phyloP scores from a whole-genome alignment of 192 early-diverging fungal species.

The Gamsiella multidivaricata region DNA sequence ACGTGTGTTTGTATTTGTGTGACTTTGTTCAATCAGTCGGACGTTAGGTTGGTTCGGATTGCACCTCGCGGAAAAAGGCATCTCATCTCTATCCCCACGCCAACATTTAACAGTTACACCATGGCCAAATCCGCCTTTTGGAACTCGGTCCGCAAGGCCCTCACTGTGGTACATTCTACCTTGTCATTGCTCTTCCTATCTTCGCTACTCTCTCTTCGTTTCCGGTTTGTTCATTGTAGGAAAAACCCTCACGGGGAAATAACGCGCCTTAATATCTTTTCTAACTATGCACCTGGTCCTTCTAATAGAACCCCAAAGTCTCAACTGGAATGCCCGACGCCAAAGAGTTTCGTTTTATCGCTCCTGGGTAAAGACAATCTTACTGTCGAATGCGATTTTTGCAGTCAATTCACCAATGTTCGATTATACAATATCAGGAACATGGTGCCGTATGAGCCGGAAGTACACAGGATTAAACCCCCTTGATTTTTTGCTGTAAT shows the following conservation, averaged over 20 bases:
- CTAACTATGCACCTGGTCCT: neutral
- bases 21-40: no score
- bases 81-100: neutral
- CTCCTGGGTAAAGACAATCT: slow-evolving; percentile 72
- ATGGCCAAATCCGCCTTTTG: slow-evolving; percentile 54
- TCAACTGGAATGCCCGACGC: slow-evolving; percentile 74
- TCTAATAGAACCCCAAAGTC: slow-evolving; percentile 67
- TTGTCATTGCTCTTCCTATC: neutral
- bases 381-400: no score
- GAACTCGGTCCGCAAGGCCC: slow-evolving; percentile 57
- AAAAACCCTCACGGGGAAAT: no score
- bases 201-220: neutral
- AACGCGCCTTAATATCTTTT: neutral
- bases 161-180: slow-evolving; percentile 45
- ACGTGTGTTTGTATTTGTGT: no score
- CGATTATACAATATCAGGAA: no score
- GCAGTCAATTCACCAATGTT: no score
- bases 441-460: no score
- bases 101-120: neutral
- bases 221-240: no score
- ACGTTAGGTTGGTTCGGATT: no score
- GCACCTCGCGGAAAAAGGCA: no score
- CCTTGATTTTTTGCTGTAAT: no score
- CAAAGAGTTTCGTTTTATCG: slow-evolving; percentile 75
- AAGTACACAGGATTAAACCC: no score